phyloP scores from a whole-genome alignment of 805 yeast genomes.

The Lipomyces starkeyi region DNA sequence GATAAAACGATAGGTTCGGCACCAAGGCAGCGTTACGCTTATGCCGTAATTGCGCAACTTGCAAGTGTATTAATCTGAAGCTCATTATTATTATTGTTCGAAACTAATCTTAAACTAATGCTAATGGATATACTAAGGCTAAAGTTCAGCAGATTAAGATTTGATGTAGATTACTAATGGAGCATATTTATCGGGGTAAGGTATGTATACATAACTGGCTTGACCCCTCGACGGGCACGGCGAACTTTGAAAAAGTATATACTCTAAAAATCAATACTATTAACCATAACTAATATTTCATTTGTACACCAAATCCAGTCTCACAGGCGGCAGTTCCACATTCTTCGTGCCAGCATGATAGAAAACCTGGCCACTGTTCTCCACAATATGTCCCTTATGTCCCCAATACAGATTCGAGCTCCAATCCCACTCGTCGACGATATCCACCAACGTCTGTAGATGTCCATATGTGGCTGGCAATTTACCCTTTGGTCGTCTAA shows the following conservation, averaged over 20 bases:
- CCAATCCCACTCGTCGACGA: slow-evolving; percentile 10
- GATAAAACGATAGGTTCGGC: neutral
- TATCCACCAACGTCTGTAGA: slow-evolving; percentile 9
- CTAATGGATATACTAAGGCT: no score
- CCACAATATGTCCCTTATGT: slow-evolving; percentile 6
- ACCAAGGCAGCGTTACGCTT: neutral
- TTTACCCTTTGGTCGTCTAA: neutral
- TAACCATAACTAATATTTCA: neutral
- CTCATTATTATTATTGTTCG: no score
- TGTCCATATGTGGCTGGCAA: slow-evolving; percentile 11
- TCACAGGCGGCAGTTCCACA: neutral
- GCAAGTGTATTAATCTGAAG: no score
- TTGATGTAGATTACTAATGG: no score
- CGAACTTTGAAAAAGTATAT: no score
- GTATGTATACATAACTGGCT: no score
- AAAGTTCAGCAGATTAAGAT: no score
- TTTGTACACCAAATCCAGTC: neutral
- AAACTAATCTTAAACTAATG: no score
- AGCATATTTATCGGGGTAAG: no score
- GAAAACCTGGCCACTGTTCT: neutral
- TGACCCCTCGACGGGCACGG: no score
- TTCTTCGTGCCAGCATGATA: slow-evolving; percentile 1
- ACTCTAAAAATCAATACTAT: neutral
- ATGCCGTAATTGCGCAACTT: neutral
- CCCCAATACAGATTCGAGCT: slow-evolving; percentile 12